Percentiles rank a stretch among this genome's conserved stretches.
Conservation (phyloP, 75 land plant genomes). For the Selaginella tamariscina region DNA sequence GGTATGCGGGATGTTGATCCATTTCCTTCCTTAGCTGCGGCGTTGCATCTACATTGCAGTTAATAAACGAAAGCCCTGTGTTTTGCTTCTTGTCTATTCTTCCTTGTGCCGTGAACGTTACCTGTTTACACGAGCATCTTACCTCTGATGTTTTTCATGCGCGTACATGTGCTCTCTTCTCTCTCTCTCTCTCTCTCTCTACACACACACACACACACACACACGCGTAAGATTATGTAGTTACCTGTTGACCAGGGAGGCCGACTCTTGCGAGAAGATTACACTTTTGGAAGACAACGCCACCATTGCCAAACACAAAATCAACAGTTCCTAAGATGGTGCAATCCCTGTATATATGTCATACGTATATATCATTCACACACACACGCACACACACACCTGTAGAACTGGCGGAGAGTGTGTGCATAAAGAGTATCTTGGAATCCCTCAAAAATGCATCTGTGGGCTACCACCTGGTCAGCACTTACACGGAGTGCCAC, state of each 20-base stretch:
- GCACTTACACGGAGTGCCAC: not conserved
- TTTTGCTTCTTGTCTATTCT: constrained; percentile 10
- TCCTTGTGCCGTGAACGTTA: constrained; percentile 7
- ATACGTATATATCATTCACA: too few species aligned
- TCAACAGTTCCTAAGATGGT: constrained; percentile 11
- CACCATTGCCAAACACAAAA: constrained; percentile 51
- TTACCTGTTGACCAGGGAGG: not conserved
- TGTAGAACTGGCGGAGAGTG: constrained; percentile 4
- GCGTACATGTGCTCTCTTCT: too few species aligned
- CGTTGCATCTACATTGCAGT: constrained; percentile 15
- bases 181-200: too few species aligned
- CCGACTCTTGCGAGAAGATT: constrained; percentile 41
- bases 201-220: too few species aligned
- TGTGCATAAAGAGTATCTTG: constrained; percentile 10
- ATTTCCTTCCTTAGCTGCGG: not conserved
- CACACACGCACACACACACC: too few species aligned
- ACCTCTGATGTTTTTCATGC: too few species aligned
- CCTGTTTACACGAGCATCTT: not conserved
- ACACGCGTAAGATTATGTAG: too few species aligned
- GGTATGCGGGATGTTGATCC: constrained; percentile 17
- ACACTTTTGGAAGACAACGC: constrained; percentile 60
- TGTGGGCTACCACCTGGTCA: not conserved
- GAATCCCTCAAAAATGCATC: not conserved
- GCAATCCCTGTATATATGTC: constrained; percentile 13
- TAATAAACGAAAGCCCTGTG: constrained; percentile 30